These are phyloP conservation scores for Datura wrightii DNA, from an alignment of 257 asterid genomes.

Conservation along the genomic window DNA sequence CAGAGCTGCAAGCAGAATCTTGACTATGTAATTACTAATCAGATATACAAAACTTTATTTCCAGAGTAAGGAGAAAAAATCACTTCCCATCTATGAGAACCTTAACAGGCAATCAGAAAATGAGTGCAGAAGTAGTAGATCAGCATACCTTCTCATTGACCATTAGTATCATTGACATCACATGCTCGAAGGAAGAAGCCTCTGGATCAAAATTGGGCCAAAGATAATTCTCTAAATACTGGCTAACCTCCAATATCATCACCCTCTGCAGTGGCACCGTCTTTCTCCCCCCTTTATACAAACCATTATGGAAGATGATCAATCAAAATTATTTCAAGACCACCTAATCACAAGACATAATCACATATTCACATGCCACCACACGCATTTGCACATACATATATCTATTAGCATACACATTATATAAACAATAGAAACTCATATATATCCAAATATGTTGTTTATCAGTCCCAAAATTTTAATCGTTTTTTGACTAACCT, in stretches of 20 bases:
- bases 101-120: not conserved
- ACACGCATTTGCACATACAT: slow-evolving; percentile 15
- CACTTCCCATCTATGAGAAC: not conserved
- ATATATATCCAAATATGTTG: not conserved
- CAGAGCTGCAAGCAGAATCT: not conserved
- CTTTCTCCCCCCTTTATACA: slow-evolving; percentile 73
- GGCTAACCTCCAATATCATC: slow-evolving; percentile 98
- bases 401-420: not conserved
- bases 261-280: slow-evolving; percentile 97
- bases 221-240: slow-evolving; percentile 92
- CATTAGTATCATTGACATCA: slow-evolving; percentile 98
- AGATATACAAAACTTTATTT: not conserved
- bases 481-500: not conserved
- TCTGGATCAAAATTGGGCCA: slow-evolving; percentile 94
- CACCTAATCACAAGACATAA: slow-evolving; percentile 33
- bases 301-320: slow-evolving; percentile 29
- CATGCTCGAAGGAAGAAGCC: slow-evolving; percentile 89
- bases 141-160: slow-evolving; percentile 91
- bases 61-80: not conserved
- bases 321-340: slow-evolving; percentile 2
- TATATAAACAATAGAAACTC: not conserved
- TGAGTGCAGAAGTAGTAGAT: not conserved
- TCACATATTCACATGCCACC: slow-evolving; percentile 30
- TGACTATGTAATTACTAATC: not conserved
- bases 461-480: not conserved